A percentile compares a stretch with the other conserved stretches of the same genome.
Evolutionary conservation across 495 filamentous ascomycete species (phyloP).

Genomic region (Neurospora sp.): DNA sequence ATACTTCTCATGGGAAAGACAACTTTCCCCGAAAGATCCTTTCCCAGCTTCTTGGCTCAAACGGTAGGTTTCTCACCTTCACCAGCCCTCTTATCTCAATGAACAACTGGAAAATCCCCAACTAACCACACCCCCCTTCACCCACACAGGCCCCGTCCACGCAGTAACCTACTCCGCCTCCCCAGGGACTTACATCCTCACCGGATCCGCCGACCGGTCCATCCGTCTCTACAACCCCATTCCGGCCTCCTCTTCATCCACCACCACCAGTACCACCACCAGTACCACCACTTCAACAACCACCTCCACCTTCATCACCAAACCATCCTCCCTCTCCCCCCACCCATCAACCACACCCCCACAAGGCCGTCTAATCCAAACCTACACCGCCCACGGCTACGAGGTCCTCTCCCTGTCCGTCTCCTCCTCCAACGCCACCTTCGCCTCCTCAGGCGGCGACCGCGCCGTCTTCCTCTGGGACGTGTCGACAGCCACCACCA

Average conservation of each 20-base stretch:
- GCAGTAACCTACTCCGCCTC: conserved; percentile 61
- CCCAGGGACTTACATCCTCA: conserved; percentile 66
- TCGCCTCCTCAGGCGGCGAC: conserved; percentile 79
- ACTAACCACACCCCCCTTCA: background rate
- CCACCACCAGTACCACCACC: conserved; percentile 22
- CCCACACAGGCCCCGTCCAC: conserved; percentile 54
- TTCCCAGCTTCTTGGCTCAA: conserved; percentile 29
- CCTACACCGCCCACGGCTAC: conserved; percentile 84
- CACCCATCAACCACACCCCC: conserved; percentile 23
- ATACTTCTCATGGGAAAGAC: background rate
- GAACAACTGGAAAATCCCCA: background rate
- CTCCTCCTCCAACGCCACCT: conserved; percentile 65
- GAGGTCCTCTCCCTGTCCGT: conserved; percentile 75
- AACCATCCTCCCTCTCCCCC: background rate
- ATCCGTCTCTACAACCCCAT: conserved; percentile 69
- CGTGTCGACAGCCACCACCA: conserved; percentile 64
- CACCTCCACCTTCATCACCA: conserved; percentile 18
- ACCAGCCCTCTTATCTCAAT: background rate
- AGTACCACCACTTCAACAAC: background rate
- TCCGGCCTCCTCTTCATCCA: conserved; percentile 12
- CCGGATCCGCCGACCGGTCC: conserved; percentile 74
- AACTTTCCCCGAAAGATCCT: background rate
- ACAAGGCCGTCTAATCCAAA: conserved; percentile 56
- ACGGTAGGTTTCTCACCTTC: conserved; percentile 14
- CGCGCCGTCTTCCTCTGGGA: conserved; percentile 90